phyloP scores from a whole-genome alignment of 306 rosid genomes.

The Lotus japonicus region DNA sequence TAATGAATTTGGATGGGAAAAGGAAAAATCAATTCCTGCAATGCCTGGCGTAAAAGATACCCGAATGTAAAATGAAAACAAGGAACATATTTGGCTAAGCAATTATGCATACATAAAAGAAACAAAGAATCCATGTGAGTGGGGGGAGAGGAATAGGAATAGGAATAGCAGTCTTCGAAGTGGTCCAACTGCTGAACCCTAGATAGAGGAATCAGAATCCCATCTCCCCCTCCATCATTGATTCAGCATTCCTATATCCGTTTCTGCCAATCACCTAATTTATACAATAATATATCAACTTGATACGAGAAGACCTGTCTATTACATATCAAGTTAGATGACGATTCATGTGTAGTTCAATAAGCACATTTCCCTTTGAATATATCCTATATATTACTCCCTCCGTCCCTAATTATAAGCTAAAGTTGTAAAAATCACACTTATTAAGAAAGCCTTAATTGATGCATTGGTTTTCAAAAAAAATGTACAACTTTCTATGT shows the following conservation, averaged over 20 bases:
- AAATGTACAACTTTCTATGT: no score
- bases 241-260: constrained; percentile 48
- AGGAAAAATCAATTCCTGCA: neutral
- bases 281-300: constrained; percentile 21
- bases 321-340: constrained; percentile 12
- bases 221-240: constrained; percentile 47
- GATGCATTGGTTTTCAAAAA: no score
- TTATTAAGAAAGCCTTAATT: no score
- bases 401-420: no score
- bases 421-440: no score
- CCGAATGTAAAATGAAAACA: constrained; percentile 7
- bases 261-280: constrained; percentile 41
- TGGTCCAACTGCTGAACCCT: constrained; percentile 46
- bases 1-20: constrained; percentile 1
- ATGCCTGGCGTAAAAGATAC: constrained; percentile 13
- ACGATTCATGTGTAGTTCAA: neutral
- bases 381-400: no score
- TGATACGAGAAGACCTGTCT: neutral
- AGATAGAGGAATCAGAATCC: constrained; percentile 59
- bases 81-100: constrained; percentile 16
- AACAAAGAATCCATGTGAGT: constrained; percentile 43
- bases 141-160: constrained; percentile 34
- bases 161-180: constrained; percentile 38
- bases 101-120: neutral
- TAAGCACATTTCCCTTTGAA: constrained; percentile 8